Base-by-base conservation (phyloP, 805 yeast species). In the Saccharomycopsis selenospora region DNA sequence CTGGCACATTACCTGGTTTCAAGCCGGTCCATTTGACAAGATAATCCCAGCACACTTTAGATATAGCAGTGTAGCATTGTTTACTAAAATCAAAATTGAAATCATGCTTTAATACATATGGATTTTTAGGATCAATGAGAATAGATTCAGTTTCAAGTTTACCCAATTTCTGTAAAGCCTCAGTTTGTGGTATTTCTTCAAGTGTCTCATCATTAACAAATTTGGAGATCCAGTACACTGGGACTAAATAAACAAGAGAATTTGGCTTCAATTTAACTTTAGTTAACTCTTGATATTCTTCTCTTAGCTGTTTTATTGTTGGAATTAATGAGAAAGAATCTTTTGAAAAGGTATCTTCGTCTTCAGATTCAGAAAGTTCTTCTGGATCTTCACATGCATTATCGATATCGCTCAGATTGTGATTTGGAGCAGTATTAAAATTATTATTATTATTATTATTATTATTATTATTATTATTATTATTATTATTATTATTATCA, bases 21-120 rank as follows among this genome's bases (percentile, higher is more conserved):
- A 49, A 25, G 14, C 48, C 53, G 26, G 42, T 40, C 53, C 53
- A 50, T 5, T 11, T 20, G 3, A 38, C 18, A 4, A 50, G 14
- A 22, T 42, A 11, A 7, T 29, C 23, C 49, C 49, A 49, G 10
- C 10, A 8, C 20, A 22, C 23, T 17, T 30, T 27, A 11, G 43
- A 18, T 2, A 49, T 42, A 3, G 44, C 14, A 3, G 33, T 26
- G 29, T 46, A 49, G 18, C 46, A 25, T 22, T 49, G 52, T 18
- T 20, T 11, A 24, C 20, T 25, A n/a, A 26, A 28, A 25, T 42
- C 49, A 24, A 11, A 42, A n/a, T 36, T 42, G 42, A 26, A 36
- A 24, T 49, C 41, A 13, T 49, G 47, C 27, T 17, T 46, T 11
- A 49, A 41, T n/a, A 23, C 13, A 30, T 46, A 18, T 13, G 52